Percentiles rank a stretch among this genome's conserved stretches.
Conservation (phyloP, 2,329 filamentous ascomycete species). For the Ceratocystis cubensis region DNA sequence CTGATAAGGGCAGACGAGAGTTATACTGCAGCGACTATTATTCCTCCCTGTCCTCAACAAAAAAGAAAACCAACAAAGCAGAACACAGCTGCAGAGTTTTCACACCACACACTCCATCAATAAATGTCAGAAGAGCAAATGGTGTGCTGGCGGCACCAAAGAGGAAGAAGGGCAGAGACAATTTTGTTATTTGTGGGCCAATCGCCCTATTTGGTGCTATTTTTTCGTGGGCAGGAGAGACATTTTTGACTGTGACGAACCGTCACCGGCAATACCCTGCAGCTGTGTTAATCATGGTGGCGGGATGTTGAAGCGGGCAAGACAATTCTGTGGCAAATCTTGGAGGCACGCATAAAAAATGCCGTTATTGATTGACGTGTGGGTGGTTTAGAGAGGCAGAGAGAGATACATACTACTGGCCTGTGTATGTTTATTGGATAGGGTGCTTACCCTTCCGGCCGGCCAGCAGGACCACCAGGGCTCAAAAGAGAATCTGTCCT, state of each 20-base stretch:
- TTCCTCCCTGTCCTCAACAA: too few relatives aligned
- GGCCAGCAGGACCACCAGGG: too few relatives aligned
- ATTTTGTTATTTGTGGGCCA: background rate
- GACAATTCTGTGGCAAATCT: background rate
- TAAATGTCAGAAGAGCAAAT: background rate
- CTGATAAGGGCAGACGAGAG: too few relatives aligned
- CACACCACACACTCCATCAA: background rate
- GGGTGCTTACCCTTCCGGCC: too few relatives aligned
- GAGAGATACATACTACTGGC: too few relatives aligned
- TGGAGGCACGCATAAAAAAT: background rate
- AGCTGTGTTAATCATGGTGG: background rate
- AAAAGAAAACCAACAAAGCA: background rate
- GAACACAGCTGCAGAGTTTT: conserved; percentile 1
- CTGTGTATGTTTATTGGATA: too few relatives aligned
- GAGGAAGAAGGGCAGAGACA: background rate
- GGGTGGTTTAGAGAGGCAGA: too few relatives aligned
- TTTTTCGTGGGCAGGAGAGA: background rate
- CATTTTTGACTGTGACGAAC: too few relatives aligned
- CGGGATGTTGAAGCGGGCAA: background rate
- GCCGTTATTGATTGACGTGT: too few relatives aligned
- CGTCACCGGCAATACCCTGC: background rate
- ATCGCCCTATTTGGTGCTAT: background rate
- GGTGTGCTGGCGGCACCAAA: background rate
- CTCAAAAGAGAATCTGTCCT: too few relatives aligned
- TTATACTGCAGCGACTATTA: too few relatives aligned